Conservation (phyloP, 148 eudicot genomes). For the Salicornia ramosissima region DNA sequence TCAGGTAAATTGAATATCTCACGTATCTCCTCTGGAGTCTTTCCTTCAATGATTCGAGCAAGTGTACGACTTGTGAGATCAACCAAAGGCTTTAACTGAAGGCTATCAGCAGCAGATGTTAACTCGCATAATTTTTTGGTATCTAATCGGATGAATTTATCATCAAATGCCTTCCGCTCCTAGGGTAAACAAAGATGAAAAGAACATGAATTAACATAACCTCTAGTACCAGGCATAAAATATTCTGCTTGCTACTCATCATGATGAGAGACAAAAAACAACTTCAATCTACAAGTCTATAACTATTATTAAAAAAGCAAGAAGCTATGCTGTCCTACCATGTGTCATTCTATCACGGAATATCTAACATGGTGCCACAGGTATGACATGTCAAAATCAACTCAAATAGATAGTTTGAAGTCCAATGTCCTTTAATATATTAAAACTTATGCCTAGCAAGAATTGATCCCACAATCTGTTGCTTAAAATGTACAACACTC, state of each 20-base stretch:
- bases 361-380: too few relatives aligned
- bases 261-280: neutral
- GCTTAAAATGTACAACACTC: too few relatives aligned
- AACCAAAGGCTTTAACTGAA: constrained; percentile 68
- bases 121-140: constrained; percentile 63
- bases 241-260: neutral
- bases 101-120: constrained; percentile 78
- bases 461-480: too few relatives aligned
- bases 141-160: constrained; percentile 55
- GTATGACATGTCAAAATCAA: too few relatives aligned
- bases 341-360: too few relatives aligned
- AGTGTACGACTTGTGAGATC: constrained; percentile 77
- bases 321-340: too few relatives aligned
- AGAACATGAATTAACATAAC: constrained; percentile 3
- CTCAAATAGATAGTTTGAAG: too few relatives aligned
- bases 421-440: too few relatives aligned
- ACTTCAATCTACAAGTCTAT: neutral
- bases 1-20: constrained; percentile 74
- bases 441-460: too few relatives aligned
- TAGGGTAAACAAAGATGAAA: constrained; percentile 18
- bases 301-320: too few relatives aligned
- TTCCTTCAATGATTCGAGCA: constrained; percentile 78
- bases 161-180: constrained; percentile 79
- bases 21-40: constrained; percentile 76
- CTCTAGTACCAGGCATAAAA: neutral